Base-by-base conservation (phyloP, 164 flowering plant species). In the Magnolia changhungtana region DNA sequence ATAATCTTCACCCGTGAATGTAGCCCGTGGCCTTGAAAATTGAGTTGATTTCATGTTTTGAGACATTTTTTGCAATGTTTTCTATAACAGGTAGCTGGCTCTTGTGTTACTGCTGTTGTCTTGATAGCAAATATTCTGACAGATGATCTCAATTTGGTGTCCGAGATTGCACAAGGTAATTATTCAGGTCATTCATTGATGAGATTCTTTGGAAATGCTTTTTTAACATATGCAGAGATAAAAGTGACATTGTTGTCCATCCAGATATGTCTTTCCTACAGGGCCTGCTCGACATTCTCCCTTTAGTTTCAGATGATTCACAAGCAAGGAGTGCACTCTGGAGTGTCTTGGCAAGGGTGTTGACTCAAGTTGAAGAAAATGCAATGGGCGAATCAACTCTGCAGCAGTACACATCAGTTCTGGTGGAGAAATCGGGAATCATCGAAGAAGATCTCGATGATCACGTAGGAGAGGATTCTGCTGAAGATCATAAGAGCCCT, bases 281-380 rank as follows among this genome's bases (percentile, higher is more conserved):
- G 84, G 93, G 96, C 75, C 86, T 96, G 55, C 80, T 94, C 63
- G 92, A 87, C 21, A 80, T 88, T 55, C 80, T 93, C 23, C 92
- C 97, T 63, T 85, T 86, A 74, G 86, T 91, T 76, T 91, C 95
- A 8, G 89, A 89, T 76, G 99, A 96, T 78, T 23, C 77, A 3
- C 96, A 93, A 82, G 99, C 96, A 73, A 75, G 86, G 63, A 84
- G 79, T 86, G 99, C 97, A 72, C 80, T 92, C 55, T 96, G 99
- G 99, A 92, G 90, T 78, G 75, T 87, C 55, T 66, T 93, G 69
- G 89, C 90, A 27, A 86, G 88, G 81, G 31, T 92, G 37, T 79
- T 96, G 50, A 66, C 74, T 72, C 83, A 63, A 74, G 85, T 90
- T 75, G 80, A 83, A 80, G 92, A 89, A 81, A 75, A 74, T 72